phyloP scores from a whole-genome alignment of 169 alveolate genomes.

The Plasmodium fragile region DNA sequence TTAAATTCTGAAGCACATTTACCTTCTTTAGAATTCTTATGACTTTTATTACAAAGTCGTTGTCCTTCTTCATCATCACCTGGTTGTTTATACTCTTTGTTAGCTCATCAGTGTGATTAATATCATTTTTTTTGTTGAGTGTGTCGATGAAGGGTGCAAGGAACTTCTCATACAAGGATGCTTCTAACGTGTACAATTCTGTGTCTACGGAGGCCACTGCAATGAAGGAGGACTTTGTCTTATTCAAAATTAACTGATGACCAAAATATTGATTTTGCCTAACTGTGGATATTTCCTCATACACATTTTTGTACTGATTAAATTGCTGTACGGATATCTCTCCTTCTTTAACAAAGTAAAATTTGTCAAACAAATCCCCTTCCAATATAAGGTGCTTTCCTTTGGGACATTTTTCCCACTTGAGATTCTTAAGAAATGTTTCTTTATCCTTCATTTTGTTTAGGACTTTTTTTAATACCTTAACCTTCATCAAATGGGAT shows the following conservation, averaged over 20 bases:
- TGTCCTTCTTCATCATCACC: background rate
- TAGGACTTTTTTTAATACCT: conserved; percentile 36
- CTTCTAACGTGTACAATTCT: conserved; percentile 67
- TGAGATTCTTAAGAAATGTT: conserved; percentile 19
- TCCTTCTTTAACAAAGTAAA: conserved; percentile 68
- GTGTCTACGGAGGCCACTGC: conserved; percentile 38
- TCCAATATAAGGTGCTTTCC: conserved; percentile 66
- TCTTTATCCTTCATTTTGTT: conserved; percentile 53
- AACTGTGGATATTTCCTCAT: conserved; percentile 45
- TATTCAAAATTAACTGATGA: conserved; percentile 44
- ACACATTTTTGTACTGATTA: conserved; percentile 71
- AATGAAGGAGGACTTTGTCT: conserved; percentile 14
- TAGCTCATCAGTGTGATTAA: conserved; percentile 4
- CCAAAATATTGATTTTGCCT: conserved; percentile 57
- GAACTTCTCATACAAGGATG: conserved; percentile 16
- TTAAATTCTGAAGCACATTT: conserved; percentile 38
- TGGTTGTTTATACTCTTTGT: conserved; percentile 14
- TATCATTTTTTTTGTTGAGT: conserved; percentile 16
- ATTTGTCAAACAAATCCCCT: conserved; percentile 51
- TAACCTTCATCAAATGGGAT: conserved; percentile 42
- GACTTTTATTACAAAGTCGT: conserved; percentile 28
- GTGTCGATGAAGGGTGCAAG: conserved; percentile 58
- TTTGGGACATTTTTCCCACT: conserved; percentile 57
- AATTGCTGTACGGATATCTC: conserved; percentile 57
- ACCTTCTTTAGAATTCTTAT: conserved; percentile 60